These are phyloP conservation scores for Geosmithia putterillii DNA, from an alignment of 2,329 filamentous ascomycete genomes.

Conservation along the genomic window DNA sequence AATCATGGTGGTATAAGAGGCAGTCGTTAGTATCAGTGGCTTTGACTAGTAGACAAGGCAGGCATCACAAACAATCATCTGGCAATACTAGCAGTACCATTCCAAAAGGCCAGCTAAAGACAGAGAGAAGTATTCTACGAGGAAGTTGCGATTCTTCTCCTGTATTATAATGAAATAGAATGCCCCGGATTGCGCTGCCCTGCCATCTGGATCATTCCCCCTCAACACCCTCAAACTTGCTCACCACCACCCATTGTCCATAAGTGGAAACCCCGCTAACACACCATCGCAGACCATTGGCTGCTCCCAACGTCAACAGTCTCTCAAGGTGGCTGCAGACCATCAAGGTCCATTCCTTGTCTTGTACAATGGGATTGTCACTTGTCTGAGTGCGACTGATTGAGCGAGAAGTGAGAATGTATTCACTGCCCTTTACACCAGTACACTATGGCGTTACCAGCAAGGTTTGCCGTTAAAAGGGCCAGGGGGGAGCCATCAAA, in stretches of 20 bases:
- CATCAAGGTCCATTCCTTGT: conserved; percentile 1
- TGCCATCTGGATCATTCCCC: conserved; percentile 14
- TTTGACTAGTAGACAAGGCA: no score
- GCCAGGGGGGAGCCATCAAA: no score
- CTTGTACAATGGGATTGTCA: neutral
- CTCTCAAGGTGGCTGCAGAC: conserved; percentile 1
- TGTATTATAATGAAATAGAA: neutral
- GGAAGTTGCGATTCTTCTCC: neutral
- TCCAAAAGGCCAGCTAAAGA: no score
- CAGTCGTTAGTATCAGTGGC: no score
- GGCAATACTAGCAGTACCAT: no score
- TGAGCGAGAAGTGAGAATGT: conserved; percentile 2
- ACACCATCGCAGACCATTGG: conserved; percentile 16
- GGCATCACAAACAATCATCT: no score
- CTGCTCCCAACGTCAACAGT: neutral
- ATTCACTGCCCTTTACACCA: neutral
- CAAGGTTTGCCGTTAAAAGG: neutral
- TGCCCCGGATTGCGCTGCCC: neutral
- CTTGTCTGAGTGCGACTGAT: neutral
- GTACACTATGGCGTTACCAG: neutral
- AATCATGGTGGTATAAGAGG: no score
- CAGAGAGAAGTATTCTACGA: no score
- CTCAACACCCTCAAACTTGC: conserved; percentile 8
- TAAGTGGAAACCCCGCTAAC: conserved; percentile 10
- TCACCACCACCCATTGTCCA: conserved; percentile 9